Evolutionary conservation across 2,329 filamentous ascomycete genomes (phyloP).

Genomic region (Penicillium sp.): DNA sequence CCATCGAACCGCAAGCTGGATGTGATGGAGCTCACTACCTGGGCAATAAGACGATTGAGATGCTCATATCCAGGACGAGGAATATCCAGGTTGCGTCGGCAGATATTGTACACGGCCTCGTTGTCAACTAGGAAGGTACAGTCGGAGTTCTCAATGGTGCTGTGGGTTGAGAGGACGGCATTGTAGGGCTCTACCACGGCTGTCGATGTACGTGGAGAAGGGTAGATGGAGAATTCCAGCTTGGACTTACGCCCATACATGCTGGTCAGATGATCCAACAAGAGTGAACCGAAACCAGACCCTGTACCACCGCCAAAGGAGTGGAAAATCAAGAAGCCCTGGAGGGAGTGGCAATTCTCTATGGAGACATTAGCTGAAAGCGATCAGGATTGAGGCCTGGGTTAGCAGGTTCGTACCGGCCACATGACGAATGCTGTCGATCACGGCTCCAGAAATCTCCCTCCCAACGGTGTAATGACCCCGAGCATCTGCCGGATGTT

Average conservation of each 20-base stretch:
- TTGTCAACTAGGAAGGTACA: constrained; percentile 63
- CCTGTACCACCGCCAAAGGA: constrained; percentile 61
- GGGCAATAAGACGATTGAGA: constrained; percentile 57
- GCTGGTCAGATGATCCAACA: constrained; percentile 55
- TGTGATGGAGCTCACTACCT: constrained; percentile 60
- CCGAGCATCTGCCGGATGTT: constrained; percentile 47
- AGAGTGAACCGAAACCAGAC: constrained; percentile 57
- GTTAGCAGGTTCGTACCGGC: constrained; percentile 41
- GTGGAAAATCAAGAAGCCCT: constrained; percentile 61
- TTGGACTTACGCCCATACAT: constrained; percentile 62
- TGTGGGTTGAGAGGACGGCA: constrained; percentile 48
- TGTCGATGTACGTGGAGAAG: constrained; percentile 55
- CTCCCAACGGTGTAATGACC: constrained; percentile 63
- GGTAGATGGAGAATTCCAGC: constrained; percentile 59
- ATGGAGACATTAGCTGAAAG: constrained; percentile 13
- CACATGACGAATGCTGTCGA: constrained; percentile 57
- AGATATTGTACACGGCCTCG: constrained; percentile 61
- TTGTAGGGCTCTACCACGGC: constrained; percentile 64
- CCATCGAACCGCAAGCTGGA: constrained; percentile 58
- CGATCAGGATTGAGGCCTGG: background rate
- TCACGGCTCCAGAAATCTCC: constrained; percentile 55
- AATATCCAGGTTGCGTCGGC: constrained; percentile 56
- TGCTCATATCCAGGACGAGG: constrained; percentile 57
- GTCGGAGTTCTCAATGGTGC: constrained; percentile 60
- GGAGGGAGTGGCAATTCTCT: constrained; percentile 59